phyloP scores from a whole-genome alignment of 108 stramenopile species.

The Schizochytrium sp. region DNA sequence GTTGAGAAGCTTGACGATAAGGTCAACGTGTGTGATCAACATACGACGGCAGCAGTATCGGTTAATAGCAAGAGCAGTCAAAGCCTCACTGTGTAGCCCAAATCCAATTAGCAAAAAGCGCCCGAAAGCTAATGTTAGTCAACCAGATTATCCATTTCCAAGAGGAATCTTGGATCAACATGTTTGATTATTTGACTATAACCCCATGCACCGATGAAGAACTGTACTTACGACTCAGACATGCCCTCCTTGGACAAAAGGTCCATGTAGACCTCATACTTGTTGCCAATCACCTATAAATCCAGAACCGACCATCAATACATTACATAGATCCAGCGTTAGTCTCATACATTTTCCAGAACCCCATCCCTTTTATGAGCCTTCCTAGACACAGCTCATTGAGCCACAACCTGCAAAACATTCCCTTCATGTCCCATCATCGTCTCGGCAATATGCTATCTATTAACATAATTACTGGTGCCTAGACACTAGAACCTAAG shows the following conservation, averaged over 20 bases:
- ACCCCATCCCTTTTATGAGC: too few species aligned
- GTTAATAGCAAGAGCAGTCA: slow-evolving; percentile 95
- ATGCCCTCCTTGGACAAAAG: slow-evolving; percentile 89
- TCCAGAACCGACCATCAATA: not conserved
- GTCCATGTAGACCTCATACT: slow-evolving; percentile 98
- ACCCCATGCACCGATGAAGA: too few species aligned
- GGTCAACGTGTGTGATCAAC: slow-evolving; percentile 99
- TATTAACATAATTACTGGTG: too few species aligned
- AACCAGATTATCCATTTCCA: too few species aligned
- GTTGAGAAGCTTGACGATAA: slow-evolving; percentile 99
- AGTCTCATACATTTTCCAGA: too few species aligned
- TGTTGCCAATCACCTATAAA: slow-evolving; percentile 80
- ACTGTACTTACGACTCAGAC: slow-evolving; percentile 84
- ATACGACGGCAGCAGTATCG: slow-evolving; percentile 99
- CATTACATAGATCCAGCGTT: not conserved
- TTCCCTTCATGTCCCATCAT: slow-evolving; percentile 79
- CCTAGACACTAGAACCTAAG: too few species aligned
- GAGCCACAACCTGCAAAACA: not conserved
- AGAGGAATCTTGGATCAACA: not conserved
- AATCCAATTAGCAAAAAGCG: not conserved
- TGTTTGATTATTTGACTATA: not conserved
- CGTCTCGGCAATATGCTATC: too few species aligned
- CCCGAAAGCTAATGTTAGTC: not conserved
- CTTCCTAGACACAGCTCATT: not conserved
- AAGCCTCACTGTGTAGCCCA: slow-evolving; percentile 83